Conservation (phyloP, 257 asterid species). For the Salvia splendens region DNA sequence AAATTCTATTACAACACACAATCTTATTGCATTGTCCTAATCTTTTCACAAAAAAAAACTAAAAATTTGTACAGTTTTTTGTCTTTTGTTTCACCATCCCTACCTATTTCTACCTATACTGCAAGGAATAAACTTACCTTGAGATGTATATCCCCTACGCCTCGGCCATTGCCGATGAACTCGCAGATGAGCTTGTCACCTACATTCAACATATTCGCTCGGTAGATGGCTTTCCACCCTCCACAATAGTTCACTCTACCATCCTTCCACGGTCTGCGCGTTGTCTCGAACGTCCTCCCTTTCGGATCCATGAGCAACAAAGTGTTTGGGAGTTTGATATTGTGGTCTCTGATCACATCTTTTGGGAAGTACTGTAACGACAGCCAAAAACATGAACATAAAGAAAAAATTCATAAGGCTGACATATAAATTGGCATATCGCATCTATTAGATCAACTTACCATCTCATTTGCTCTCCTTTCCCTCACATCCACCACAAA, state of each 20-base stretch:
- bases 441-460: neutral
- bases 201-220: neutral
- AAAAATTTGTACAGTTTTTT: neutral
- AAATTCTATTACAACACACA: no score
- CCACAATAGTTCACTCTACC: neutral
- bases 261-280: conserved; percentile 10
- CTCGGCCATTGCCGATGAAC: neutral
- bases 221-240: conserved; percentile 23
- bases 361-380: conserved; percentile 16
- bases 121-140: conserved; percentile 5
- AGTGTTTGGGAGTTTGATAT: neutral
- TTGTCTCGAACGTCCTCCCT: conserved; percentile 6
- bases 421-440: no score
- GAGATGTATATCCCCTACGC: neutral
- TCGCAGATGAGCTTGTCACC: conserved; percentile 24
- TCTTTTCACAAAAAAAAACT: neutral
- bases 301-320: neutral
- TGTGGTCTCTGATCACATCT: neutral
- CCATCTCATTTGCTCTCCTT: neutral
- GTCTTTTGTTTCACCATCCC: neutral
- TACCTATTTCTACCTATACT: neutral
- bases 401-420: no score
- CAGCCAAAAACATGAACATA: no score
- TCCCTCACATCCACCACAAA: neutral
- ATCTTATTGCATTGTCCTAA: no score